These are phyloP conservation scores for Crithidia mellificae DNA, from an alignment of 208 protist species.

Conservation along the genomic window DNA sequence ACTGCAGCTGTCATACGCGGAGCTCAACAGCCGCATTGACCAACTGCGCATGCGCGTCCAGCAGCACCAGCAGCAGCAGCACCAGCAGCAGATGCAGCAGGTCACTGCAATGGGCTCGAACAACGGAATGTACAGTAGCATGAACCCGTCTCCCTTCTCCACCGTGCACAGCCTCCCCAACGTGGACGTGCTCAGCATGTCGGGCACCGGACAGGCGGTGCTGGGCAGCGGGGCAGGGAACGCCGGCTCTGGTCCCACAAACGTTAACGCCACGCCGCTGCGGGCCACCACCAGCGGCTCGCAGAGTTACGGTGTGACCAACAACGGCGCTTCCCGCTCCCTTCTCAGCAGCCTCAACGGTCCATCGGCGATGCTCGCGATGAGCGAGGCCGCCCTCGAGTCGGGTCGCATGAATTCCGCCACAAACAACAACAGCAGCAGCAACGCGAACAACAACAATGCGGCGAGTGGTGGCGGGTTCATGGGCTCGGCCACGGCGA, in stretches of 20 bases:
- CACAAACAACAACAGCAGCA: not conserved
- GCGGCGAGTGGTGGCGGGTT: slow-evolving; percentile 14
- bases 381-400: slow-evolving; percentile 19
- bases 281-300: slow-evolving; percentile 17
- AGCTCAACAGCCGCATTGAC: slow-evolving; percentile 53
- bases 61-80: slow-evolving; percentile 22
- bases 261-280: slow-evolving; percentile 34
- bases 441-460: not conserved
- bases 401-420: slow-evolving; percentile 11
- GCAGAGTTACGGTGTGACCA: not conserved
- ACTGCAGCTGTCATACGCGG: slow-evolving; percentile 50
- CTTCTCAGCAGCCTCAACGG: slow-evolving; percentile 33
- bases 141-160: slow-evolving; percentile 30
- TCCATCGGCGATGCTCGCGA: slow-evolving; percentile 7
- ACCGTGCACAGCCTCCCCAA: slow-evolving; percentile 19
- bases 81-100: slow-evolving; percentile 19
- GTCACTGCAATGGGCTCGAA: slow-evolving; percentile 9
- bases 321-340: slow-evolving; percentile 14
- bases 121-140: slow-evolving; percentile 26
- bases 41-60: slow-evolving; percentile 46
- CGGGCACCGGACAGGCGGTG: not conserved
- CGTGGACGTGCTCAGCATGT: slow-evolving; percentile 18
- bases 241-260: not conserved
- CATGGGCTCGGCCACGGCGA: slow-evolving; percentile 19
- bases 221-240: slow-evolving; percentile 1